Conservation (phyloP, 495 filamentous ascomycete species). For the Podospora fimiseda region DNA sequence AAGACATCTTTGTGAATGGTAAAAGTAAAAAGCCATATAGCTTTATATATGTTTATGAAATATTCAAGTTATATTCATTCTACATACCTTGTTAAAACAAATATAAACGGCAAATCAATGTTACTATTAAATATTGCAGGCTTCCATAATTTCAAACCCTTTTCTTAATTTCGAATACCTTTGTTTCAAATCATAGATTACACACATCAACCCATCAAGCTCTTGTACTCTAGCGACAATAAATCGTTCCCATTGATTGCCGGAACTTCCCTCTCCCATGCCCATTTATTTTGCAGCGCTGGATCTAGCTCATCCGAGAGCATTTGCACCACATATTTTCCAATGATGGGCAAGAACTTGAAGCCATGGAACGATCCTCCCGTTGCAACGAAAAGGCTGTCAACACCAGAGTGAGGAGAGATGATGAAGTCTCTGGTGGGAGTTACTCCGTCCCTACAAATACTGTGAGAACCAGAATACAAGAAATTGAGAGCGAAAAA, state of each 20-base stretch:
- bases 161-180: no score
- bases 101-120: no score
- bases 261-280: slow-evolving; percentile 35
- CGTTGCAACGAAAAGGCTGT: slow-evolving; percentile 36
- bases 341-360: slow-evolving; percentile 53
- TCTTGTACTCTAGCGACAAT: neutral
- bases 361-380: slow-evolving; percentile 41
- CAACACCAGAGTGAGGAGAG: slow-evolving; percentile 41
- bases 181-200: no score
- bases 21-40: no score
- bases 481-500: neutral
- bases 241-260: neutral
- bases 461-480: no score
- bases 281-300: slow-evolving; percentile 41
- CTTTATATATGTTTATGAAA: no score
- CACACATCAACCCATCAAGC: no score
- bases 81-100: no score
- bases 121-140: no score
- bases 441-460: slow-evolving; percentile 25
- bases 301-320: slow-evolving; percentile 39
- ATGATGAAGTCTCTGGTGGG: slow-evolving; percentile 48
- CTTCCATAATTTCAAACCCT: no score
- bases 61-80: no score
- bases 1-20: no score
- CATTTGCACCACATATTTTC: slow-evolving; percentile 52